These are phyloP conservation scores for Teratosphaeriaceae sp. DNA, from an alignment of 2,329 filamentous ascomycete species.

Conservation along the genomic window DNA sequence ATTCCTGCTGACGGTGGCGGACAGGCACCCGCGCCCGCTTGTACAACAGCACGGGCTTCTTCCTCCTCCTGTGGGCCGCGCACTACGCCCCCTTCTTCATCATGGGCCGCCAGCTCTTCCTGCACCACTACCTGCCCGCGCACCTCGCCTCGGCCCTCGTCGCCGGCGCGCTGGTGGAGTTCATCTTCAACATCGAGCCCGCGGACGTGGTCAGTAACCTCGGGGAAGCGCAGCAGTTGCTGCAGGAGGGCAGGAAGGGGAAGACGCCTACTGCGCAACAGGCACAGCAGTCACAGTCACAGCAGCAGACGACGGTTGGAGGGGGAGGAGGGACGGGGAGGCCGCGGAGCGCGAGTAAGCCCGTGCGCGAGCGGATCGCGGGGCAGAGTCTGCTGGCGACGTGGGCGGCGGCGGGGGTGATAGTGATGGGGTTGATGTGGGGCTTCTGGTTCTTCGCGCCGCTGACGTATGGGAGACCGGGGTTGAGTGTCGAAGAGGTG, in stretches of 20 bases:
- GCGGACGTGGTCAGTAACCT: constrained; percentile 51
- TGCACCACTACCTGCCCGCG: constrained; percentile 95
- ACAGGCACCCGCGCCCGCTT: constrained; percentile 81
- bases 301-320: too few relatives aligned
- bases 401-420: constrained; percentile 70
- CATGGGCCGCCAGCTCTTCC: constrained; percentile 96
- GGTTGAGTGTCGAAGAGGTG: constrained; percentile 71
- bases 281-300: constrained; percentile 34
- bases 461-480: constrained; percentile 90
- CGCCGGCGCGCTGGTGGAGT: constrained; percentile 85
- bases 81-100: constrained; percentile 97
- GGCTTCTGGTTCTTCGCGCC: constrained; percentile 93
- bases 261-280: constrained; percentile 28
- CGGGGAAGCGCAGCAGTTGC: constrained; percentile 32
- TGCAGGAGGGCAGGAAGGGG: constrained; percentile 27
- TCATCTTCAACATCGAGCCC: constrained; percentile 89
- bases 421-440: constrained; percentile 61
- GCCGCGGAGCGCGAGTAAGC: too few relatives aligned
- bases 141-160: constrained; percentile 88
- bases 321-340: neutral
- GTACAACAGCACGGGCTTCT: constrained; percentile 98
- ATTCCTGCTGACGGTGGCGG: too few relatives aligned
- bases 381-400: constrained; percentile 68
- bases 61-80: constrained; percentile 95
- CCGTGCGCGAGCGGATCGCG: constrained; percentile 74